A percentile compares a stretch with the other conserved stretches of the same genome.
These are phyloP conservation scores for Kockiozyma suomiensis DNA, from an alignment of 805 yeast genomes.

Conservation along the genomic window DNA sequence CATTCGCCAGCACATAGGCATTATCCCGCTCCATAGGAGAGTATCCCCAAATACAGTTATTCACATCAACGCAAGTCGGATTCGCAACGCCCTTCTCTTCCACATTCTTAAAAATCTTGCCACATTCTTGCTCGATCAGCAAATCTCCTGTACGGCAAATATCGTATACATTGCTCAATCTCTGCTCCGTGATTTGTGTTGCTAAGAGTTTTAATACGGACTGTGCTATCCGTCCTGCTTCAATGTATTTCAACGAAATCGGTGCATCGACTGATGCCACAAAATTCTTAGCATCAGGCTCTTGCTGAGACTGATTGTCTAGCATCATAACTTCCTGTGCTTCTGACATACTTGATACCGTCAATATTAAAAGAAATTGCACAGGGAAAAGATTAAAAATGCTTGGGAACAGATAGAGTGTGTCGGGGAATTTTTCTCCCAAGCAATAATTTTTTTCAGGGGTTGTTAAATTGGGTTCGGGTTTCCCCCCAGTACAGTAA, in stretches of 20 bases:
- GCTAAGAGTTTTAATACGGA: constrained; percentile 23
- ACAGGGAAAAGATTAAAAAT: no score
- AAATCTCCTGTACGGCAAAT: constrained; percentile 83
- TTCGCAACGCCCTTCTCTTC: constrained; percentile 86
- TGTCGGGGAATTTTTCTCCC: constrained; percentile 9
- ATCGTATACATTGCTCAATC: constrained; percentile 25
- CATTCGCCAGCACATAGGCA: constrained; percentile 48
- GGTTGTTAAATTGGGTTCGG: constrained; percentile 9
- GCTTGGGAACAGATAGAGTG: neutral
- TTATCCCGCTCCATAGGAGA: constrained; percentile 66
- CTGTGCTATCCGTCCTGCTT: constrained; percentile 31
- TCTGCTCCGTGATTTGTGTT: constrained; percentile 7
- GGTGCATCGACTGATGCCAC: constrained; percentile 22
- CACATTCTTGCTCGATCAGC: constrained; percentile 62
- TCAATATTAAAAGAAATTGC: no score
- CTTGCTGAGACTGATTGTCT: constrained; percentile 16
- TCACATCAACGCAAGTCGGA: constrained; percentile 88
- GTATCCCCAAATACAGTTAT: constrained; percentile 75
- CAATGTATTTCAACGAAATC: constrained; percentile 24
- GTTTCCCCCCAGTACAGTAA: no score
- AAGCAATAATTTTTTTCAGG: constrained; percentile 10
- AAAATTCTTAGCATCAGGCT: constrained; percentile 14
- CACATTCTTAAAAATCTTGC: constrained; percentile 57
- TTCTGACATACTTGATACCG: neutral
- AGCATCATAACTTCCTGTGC: neutral